phyloP scores from a whole-genome alignment of 805 yeast species.

The Candida yuanshanica region DNA sequence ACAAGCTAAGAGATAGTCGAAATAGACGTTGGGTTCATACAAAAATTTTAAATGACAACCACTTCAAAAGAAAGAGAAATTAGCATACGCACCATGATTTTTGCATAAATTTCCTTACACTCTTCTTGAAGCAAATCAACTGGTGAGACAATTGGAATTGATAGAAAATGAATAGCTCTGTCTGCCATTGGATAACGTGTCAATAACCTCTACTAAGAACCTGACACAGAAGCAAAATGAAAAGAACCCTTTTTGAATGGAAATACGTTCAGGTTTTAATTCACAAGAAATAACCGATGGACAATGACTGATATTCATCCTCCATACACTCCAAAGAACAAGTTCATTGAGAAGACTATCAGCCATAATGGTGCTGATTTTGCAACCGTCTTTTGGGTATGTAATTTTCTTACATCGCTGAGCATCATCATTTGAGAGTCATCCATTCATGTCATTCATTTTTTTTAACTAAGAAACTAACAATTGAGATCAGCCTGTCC shows the following conservation, averaged over 20 bases:
- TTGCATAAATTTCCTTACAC: too few relatives aligned
- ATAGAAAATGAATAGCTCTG: too few relatives aligned
- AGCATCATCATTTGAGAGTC: neutral
- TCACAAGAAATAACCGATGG: neutral
- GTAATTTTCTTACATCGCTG: neutral
- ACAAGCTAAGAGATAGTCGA: too few relatives aligned
- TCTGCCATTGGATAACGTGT: neutral
- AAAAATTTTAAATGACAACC: too few relatives aligned
- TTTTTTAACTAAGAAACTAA: constrained; percentile 1
- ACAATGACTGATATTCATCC: neutral
- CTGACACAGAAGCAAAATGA: neutral
- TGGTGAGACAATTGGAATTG: too few relatives aligned
- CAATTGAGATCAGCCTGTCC: constrained; percentile 26
- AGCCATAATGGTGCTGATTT: constrained; percentile 2
- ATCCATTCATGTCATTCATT: neutral
- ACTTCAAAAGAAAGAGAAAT: too few relatives aligned
- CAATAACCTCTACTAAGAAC: too few relatives aligned
- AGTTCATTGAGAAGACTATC: neutral
- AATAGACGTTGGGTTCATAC: too few relatives aligned
- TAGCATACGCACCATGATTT: too few relatives aligned
- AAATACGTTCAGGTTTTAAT: neutral
- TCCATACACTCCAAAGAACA: constrained; percentile 9
- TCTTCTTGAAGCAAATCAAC: too few relatives aligned
- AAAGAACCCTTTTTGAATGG: neutral
- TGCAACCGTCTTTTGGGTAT: constrained; percentile 5